A percentile compares a stretch with the other conserved stretches of the same genome.
Conservation (phyloP, 768 basidiomycete genomes). For the Termitomyces sp. region DNA sequence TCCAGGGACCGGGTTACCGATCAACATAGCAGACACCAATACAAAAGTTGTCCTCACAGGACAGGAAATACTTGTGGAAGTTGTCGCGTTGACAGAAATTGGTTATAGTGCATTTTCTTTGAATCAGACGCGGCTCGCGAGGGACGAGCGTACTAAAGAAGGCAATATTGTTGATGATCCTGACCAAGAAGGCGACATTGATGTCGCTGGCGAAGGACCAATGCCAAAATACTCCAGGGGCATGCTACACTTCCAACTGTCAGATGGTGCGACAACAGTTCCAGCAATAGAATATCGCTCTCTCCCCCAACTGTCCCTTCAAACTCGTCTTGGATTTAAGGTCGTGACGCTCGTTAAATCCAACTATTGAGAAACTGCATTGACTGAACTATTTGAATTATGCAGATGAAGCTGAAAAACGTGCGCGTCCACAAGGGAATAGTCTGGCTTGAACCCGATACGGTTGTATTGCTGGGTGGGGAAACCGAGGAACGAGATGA, state of each 20-base stretch:
- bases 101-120: conserved; percentile 79
- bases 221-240: conserved; percentile 78
- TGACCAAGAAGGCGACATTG: conserved; percentile 49
- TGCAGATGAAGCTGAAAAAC: conserved; percentile 64
- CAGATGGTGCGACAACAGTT: conserved; percentile 67
- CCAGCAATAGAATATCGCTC: conserved; percentile 75
- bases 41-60: conserved; percentile 29
- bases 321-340: conserved; percentile 82
- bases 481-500: conserved; percentile 60
- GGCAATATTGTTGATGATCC: conserved; percentile 31
- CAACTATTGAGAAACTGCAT: background rate
- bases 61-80: conserved; percentile 66
- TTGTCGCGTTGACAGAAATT: conserved; percentile 76
- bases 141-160: conserved; percentile 57
- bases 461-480: conserved; percentile 54
- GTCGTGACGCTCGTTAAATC: conserved; percentile 29
- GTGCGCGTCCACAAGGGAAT: conserved; percentile 64
- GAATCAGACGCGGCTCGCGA: conserved; percentile 59
- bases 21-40: conserved; percentile 27
- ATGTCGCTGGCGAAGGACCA: conserved; percentile 63
- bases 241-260: conserved; percentile 71
- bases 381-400: background rate
- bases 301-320: conserved; percentile 61
- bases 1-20: conserved; percentile 62
- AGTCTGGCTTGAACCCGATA: conserved; percentile 71